These are phyloP conservation scores for Jackrogersella minutella DNA, from an alignment of 495 filamentous ascomycete species.

Conservation along the genomic window DNA sequence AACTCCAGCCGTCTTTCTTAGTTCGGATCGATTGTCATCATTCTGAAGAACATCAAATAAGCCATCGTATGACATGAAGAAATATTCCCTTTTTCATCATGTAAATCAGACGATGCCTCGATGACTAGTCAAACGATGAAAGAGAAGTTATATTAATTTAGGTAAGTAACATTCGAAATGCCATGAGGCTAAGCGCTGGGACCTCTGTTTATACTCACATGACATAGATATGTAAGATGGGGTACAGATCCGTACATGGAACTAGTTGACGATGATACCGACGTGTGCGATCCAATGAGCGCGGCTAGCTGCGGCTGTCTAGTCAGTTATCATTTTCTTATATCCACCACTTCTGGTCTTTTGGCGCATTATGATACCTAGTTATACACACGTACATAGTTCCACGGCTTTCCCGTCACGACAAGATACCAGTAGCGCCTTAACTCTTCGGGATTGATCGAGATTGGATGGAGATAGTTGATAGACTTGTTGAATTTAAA, in stretches of 20 bases:
- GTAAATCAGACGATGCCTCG: background rate
- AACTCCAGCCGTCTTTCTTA: too few species aligned
- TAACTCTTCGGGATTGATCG: background rate
- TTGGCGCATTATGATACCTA: too few species aligned
- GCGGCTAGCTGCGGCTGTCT: background rate
- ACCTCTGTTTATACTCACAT: conserved; percentile 1
- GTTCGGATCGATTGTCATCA: too few species aligned
- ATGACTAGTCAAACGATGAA: background rate
- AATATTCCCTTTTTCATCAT: background rate
- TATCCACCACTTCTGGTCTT: too few species aligned
- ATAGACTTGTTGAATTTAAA: conserved; percentile 1
- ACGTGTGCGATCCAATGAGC: background rate
- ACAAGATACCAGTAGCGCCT: background rate
- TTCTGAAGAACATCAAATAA: too few species aligned
- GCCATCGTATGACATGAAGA: background rate
- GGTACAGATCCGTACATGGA: too few species aligned
- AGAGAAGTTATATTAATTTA: background rate
- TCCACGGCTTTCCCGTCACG: background rate
- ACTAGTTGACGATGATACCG: background rate
- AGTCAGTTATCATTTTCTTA: background rate
- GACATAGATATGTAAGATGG: background rate
- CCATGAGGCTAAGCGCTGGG: background rate
- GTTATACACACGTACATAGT: background rate
- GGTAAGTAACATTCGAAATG: background rate
- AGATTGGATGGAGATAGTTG: conserved; percentile 31